Percentiles rank a stretch among this genome's conserved stretches.
Evolutionary conservation across 768 basidiomycete genomes (phyloP).

Genomic region (Punctularia strigosozonata): DNA sequence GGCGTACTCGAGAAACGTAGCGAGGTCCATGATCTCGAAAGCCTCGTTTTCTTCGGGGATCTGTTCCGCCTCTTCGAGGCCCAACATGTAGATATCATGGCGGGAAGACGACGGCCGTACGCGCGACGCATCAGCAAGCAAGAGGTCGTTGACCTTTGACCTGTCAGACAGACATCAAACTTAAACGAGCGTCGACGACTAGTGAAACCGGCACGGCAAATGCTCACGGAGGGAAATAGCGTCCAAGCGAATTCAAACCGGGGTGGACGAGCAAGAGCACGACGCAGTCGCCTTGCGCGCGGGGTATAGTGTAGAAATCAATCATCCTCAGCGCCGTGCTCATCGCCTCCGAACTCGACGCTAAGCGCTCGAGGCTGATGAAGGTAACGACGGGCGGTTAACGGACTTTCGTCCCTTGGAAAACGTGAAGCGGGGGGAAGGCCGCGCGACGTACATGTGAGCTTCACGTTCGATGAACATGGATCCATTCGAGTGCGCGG

Average conservation of each 20-base stretch:
- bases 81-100: conserved; percentile 40
- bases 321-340: conserved; percentile 45
- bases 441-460: conserved; percentile 46
- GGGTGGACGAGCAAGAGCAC: conserved; percentile 65
- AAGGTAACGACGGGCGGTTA: conserved; percentile 1
- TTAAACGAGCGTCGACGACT: no score
- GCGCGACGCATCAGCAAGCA: conserved; percentile 43
- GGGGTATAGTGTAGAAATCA: conserved; percentile 58
- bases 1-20: conserved; percentile 60
- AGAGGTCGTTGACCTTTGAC: conserved; percentile 53
- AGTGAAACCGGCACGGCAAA: no score
- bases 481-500: conserved; percentile 60
- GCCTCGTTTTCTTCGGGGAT: conserved; percentile 41
- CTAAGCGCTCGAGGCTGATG: conserved; percentile 38
- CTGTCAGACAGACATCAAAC: no score
- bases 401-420: no score
- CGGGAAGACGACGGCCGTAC: conserved; percentile 29
- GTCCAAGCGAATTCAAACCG: conserved; percentile 54
- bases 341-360: conserved; percentile 35
- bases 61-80: conserved; percentile 32
- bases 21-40: conserved; percentile 66
- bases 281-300: conserved; percentile 51
- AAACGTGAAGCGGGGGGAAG: no score
- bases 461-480: conserved; percentile 65
- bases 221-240: conserved; percentile 61